Evolutionary conservation across 2,329 filamentous ascomycete species (phyloP).

Genomic region (Uncinocarpus reesii): DNA sequence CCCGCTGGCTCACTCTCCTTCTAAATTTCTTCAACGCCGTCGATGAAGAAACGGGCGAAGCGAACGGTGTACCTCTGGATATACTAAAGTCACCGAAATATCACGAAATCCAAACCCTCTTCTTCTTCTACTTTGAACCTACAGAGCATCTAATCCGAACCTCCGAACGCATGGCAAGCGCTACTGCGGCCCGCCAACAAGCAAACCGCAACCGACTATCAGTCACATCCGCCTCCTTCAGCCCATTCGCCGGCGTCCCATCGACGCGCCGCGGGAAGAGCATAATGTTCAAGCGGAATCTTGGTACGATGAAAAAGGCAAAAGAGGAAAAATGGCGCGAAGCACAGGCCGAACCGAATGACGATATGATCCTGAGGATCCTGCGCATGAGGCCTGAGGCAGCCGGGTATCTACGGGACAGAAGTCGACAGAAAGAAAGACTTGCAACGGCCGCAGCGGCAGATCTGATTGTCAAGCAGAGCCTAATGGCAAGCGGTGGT

Average conservation of each 20-base stretch:
- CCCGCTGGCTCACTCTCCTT: constrained; percentile 82
- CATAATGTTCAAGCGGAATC: constrained; percentile 87
- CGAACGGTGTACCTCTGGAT: constrained; percentile 78
- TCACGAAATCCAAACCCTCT: constrained; percentile 88
- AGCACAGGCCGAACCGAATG: constrained; percentile 88
- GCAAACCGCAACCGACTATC: constrained; percentile 57
- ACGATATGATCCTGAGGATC: constrained; percentile 96
- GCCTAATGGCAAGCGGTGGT: constrained; percentile 53
- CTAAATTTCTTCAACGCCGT: constrained; percentile 92
- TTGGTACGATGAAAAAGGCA: constrained; percentile 90
- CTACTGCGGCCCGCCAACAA: constrained; percentile 69
- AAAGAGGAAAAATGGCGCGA: constrained; percentile 95
- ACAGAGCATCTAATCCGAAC: constrained; percentile 86
- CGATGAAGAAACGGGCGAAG: constrained; percentile 72
- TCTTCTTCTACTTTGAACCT: constrained; percentile 96
- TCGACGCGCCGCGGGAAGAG: constrained; percentile 48
- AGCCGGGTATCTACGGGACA: constrained; percentile 72
- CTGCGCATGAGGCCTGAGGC: constrained; percentile 91
- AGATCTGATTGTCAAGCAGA: constrained; percentile 89
- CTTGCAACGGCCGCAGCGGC: constrained; percentile 82
- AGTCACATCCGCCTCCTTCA: constrained; percentile 45
- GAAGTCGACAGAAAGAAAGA: constrained; percentile 86
- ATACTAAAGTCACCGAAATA: constrained; percentile 96
- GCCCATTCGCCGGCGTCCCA: constrained; percentile 37
- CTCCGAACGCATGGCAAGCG: constrained; percentile 90